Percentiles rank a stretch among this genome's conserved stretches.
Evolutionary conservation across 768 basidiomycete genomes (phyloP).

Genomic region (Rhodosporidiobolus odoratus): DNA sequence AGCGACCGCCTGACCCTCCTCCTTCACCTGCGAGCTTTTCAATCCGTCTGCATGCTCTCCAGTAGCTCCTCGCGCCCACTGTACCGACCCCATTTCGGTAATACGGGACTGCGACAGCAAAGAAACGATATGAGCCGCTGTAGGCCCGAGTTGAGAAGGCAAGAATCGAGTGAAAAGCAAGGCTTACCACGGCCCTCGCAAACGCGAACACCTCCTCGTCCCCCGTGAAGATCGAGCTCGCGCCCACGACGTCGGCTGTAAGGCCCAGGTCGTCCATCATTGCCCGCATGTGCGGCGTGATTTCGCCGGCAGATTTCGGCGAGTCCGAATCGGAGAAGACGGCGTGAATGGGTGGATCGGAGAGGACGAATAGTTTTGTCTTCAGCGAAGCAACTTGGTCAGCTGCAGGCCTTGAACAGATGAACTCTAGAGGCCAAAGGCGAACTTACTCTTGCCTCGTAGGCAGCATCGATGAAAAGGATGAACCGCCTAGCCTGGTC

Average conservation of each 20-base stretch:
- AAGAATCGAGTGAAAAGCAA: neutral
- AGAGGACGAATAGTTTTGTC: slow-evolving; percentile 87
- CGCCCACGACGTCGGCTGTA: slow-evolving; percentile 66
- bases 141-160: neutral
- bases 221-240: slow-evolving; percentile 85
- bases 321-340: slow-evolving; percentile 65
- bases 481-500: slow-evolving; percentile 90
- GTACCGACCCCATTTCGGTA: slow-evolving; percentile 32
- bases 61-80: slow-evolving; percentile 14
- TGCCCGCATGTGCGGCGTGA: slow-evolving; percentile 73
- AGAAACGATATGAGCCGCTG: too few species aligned
- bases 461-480: slow-evolving; percentile 86
- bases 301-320: slow-evolving; percentile 47
- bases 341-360: slow-evolving; percentile 82
- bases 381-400: slow-evolving; percentile 43
- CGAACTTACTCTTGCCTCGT: slow-evolving; percentile 32
- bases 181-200: slow-evolving; percentile 62
- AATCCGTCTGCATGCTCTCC: neutral
- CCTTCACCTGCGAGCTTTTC: neutral
- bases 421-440: too few species aligned
- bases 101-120: slow-evolving; percentile 21
- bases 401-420: neutral
- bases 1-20: slow-evolving; percentile 5
- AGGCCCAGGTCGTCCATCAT: slow-evolving; percentile 96
- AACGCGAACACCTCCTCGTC: slow-evolving; percentile 98